Evolutionary conservation across 2,329 filamentous ascomycete genomes (phyloP), one percentile per base, ranked within the genome.

Genomic region (Zopfia rhizophila): DNA sequence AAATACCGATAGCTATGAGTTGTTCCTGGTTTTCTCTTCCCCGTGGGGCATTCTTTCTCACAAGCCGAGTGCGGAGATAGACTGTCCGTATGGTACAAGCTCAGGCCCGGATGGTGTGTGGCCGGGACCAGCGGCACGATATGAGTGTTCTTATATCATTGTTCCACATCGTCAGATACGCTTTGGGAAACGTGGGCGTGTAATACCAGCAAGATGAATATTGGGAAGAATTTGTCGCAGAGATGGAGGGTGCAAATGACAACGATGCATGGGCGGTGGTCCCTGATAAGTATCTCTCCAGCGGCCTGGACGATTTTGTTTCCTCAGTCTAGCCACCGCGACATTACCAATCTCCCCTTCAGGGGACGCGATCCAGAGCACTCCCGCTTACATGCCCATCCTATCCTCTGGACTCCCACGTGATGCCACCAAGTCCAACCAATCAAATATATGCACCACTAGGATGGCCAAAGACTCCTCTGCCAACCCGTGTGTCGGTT

Each of bases 271-370:
- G n/a, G n/a, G 35, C 28, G 22, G 37, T 30, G 45, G 42, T 43
- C 24, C 47, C 25, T 46, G 25, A 58, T 56, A 58, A 58, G 50
- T 54, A 56, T 41, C 37, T 44, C 28, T 30, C 17, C 21, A 38
- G 36, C 39, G 17, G 10, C 39, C n/a, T 43, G 37, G 21, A 23
- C 31, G 6, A 29, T 38, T 38, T 24, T 17, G 12, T 5, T 37
- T 38, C 22, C 13, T 8, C 22, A 38, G 18, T 40, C 45, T 45
- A 44, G 48, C 44, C 41, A 45, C 19, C 21, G 29, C 38, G 22
- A 19, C 36, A 53, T 48, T 53, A 56, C 35, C 48, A 53, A 51
- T 47, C 39, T 29, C 5, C 30, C 38, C 28, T 35, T 19, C 37
- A n/a, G 16, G 8, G 17, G 24, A n/a, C 28, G 14, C 24, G 48